Evolutionary conservation across 169 alveolate species (phyloP).

Genomic region (Toxoplasma gondii): DNA sequence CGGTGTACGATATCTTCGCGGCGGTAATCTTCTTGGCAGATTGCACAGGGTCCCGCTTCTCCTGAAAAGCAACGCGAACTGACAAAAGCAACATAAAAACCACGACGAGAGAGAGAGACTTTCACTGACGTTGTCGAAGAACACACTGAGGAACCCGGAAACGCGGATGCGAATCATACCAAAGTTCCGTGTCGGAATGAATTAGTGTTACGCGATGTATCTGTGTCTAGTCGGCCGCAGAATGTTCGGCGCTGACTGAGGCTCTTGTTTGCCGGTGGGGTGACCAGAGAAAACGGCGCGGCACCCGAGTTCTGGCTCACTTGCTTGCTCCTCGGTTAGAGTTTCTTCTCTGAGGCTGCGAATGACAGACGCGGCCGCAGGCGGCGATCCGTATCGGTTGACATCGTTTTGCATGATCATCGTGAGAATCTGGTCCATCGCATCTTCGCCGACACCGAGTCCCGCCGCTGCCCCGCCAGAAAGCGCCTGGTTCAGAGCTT

Average conservation of each 20-base stretch:
- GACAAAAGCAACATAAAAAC: background rate
- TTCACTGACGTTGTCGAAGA: too few relatives aligned
- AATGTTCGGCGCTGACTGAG: background rate
- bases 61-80: background rate
- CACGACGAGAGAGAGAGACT: too few relatives aligned
- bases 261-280: background rate
- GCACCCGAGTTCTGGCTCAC: background rate
- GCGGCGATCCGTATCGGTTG: conserved; percentile 6
- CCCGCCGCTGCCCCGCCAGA: background rate
- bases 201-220: too few relatives aligned
- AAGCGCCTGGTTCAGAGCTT: background rate
- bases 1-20: conserved; percentile 17
- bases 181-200: too few relatives aligned
- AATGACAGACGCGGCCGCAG: background rate
- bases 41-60: background rate
- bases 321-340: background rate
- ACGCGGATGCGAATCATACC: too few relatives aligned
- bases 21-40: background rate
- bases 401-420: background rate
- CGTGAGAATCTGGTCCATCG: conserved; percentile 16
- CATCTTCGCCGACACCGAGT: background rate
- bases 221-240: too few relatives aligned
- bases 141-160: too few relatives aligned
- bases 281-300: background rate
- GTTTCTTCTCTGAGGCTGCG: background rate